Evolutionary conservation across 2,329 filamentous ascomycete species (phyloP).

Genomic region (Phaeosphaeria sp.): DNA sequence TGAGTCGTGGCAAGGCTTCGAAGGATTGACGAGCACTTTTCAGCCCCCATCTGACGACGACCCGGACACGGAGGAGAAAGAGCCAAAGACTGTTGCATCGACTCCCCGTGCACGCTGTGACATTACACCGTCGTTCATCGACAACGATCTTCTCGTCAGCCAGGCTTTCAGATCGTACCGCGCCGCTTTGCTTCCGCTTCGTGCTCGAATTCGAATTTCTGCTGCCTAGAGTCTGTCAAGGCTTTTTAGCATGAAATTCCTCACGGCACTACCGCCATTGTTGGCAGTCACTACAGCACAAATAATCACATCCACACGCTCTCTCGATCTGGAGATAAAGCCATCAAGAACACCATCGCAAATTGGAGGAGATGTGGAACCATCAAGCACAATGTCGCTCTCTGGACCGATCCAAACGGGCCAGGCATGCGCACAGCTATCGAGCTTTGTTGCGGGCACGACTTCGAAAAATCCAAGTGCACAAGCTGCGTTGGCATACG

Average conservation of each 20-base stretch:
- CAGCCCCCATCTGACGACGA: neutral
- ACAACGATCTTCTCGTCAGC: neutral
- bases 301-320: constrained; percentile 8
- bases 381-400: constrained; percentile 33
- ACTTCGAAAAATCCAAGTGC: constrained; percentile 26
- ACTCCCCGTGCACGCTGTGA: neutral
- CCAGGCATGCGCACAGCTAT: constrained; percentile 37
- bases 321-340: constrained; percentile 12
- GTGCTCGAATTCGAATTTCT: neutral
- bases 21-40: neutral
- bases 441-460: constrained; percentile 19
- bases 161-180: neutral
- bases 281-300: constrained; percentile 28
- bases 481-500: constrained; percentile 43
- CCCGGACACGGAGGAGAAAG: neutral
- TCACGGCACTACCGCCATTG: constrained; percentile 23
- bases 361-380: constrained; percentile 28
- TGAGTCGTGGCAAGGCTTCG: neutral
- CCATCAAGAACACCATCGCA: constrained; percentile 22
- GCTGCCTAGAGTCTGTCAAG: neutral
- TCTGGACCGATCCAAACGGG: constrained; percentile 39
- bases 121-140: neutral
- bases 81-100: neutral
- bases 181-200: neutral
- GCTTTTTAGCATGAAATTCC: constrained; percentile 25